Conservation (phyloP, 2,329 filamentous ascomycete genomes). For the Sclerotinia nivalis region DNA sequence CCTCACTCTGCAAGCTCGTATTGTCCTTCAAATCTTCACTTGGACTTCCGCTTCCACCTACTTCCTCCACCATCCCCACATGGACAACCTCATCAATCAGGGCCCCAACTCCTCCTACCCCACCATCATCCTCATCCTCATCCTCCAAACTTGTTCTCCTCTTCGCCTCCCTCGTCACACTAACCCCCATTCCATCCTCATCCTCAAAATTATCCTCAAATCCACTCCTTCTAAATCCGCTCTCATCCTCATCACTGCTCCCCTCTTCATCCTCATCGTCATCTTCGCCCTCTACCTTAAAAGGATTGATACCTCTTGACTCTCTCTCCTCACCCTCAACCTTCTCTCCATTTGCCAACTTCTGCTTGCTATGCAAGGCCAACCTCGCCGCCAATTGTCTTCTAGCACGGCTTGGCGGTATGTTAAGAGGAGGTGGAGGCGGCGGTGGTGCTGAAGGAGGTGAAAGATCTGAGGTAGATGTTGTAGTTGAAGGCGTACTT, state of each 20-base stretch:
- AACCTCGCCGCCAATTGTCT: slow-evolving; percentile 88
- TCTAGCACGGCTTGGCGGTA: slow-evolving; percentile 82
- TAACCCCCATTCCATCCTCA: slow-evolving; percentile 27
- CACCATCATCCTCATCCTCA: slow-evolving; percentile 39
- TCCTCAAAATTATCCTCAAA: slow-evolving; percentile 18
- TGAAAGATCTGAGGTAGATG: slow-evolving; percentile 45
- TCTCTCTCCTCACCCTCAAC: slow-evolving; percentile 30
- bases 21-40: neutral
- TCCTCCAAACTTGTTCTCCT: slow-evolving; percentile 42
- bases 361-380: slow-evolving; percentile 69
- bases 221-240: slow-evolving; percentile 17
- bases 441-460: slow-evolving; percentile 62
- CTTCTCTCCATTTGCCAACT: slow-evolving; percentile 32
- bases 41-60: neutral
- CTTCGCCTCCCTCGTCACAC: slow-evolving; percentile 40
- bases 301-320: slow-evolving; percentile 36
- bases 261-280: slow-evolving; percentile 35
- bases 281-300: slow-evolving; percentile 41
- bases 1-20: neutral
- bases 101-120: slow-evolving; percentile 29
- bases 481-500: slow-evolving; percentile 39
- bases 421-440: slow-evolving; percentile 78
- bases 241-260: slow-evolving; percentile 33
- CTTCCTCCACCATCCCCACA: slow-evolving; percentile 25
- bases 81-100: slow-evolving; percentile 32